Percentiles rank a stretch among this genome's conserved stretches.
Evolutionary conservation across 495 filamentous ascomycete species (phyloP).

Genomic region (Aspergillus avenaceus): DNA sequence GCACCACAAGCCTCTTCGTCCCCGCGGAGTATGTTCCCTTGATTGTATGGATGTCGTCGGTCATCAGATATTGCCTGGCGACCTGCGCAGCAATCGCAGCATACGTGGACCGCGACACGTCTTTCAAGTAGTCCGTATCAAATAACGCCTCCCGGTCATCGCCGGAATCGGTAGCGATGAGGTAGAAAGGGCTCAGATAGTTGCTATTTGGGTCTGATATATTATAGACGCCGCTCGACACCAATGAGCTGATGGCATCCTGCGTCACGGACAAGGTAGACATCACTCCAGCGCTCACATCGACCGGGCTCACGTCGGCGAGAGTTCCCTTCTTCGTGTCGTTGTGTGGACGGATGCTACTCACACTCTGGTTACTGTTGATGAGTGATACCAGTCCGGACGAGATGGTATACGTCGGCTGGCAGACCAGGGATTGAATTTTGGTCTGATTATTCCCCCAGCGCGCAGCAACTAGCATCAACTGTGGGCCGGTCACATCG

Average conservation of each 20-base stretch:
- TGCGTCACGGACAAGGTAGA: background rate
- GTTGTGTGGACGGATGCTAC: background rate
- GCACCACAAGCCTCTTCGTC: background rate
- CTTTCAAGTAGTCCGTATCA: background rate
- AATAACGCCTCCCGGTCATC: background rate
- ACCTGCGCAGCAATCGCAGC: background rate
- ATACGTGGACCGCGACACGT: background rate
- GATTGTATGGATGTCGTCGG: background rate
- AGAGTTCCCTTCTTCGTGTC: background rate
- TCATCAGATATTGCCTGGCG: background rate
- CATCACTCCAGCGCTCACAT: background rate
- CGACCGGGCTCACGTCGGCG: background rate
- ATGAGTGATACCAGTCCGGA: conserved; percentile 2
- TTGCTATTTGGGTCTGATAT: background rate
- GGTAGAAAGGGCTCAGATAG: background rate
- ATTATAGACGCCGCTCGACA: background rate
- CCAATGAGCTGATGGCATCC: background rate
- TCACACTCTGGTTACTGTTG: background rate
- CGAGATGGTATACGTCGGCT: conserved; percentile 1
- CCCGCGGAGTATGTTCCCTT: background rate
- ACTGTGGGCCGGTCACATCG: background rate
- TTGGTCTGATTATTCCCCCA: background rate
- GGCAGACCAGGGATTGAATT: conserved; percentile 1
- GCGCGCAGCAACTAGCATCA: conserved; percentile 1
- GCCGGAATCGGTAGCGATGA: background rate